Evolutionary conservation across 139 green algal genomes (phyloP).

Genomic region (Micractinium conductrix): DNA sequence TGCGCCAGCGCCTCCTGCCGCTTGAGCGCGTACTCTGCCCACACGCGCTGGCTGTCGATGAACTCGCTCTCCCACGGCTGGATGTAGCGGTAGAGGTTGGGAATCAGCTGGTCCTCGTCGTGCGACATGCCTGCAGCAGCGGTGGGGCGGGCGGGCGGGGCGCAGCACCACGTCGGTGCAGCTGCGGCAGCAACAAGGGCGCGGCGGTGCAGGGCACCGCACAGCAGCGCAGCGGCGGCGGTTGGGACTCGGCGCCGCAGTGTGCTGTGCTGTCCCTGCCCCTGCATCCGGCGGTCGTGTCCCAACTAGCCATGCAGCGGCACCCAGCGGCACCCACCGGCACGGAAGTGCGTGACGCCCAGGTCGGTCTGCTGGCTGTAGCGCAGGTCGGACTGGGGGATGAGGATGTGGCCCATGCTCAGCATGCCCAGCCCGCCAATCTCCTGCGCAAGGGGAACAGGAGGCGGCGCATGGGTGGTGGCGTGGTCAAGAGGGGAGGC

Average conservation of each 20-base stretch:
- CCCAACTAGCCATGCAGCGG: neutral
- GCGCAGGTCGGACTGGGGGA: slow-evolving; percentile 82
- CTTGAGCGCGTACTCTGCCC: slow-evolving; percentile 99
- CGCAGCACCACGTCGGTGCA: too few relatives aligned
- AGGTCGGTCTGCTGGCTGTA: slow-evolving; percentile 92
- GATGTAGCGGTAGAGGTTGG: slow-evolving; percentile 98
- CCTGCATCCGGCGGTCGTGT: too few relatives aligned
- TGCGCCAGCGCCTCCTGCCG: slow-evolving; percentile 84
- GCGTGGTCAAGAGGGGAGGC: neutral
- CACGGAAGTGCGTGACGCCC: slow-evolving; percentile 98
- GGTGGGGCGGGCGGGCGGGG: too few relatives aligned
- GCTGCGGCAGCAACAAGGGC: too few relatives aligned
- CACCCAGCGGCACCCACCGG: slow-evolving; percentile 41
- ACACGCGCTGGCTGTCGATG: slow-evolving; percentile 97
- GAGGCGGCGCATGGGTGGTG: neutral
- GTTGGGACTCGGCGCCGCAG: too few relatives aligned
- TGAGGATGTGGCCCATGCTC: slow-evolving; percentile 99
- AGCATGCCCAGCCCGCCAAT: slow-evolving; percentile 99
- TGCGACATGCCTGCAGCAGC: slow-evolving; percentile 95
- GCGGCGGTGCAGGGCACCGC: too few relatives aligned
- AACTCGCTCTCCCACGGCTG: slow-evolving; percentile 99
- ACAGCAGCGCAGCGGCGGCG: too few relatives aligned
- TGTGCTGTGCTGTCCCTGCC: too few relatives aligned
- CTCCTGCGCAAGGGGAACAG: slow-evolving; percentile 61
- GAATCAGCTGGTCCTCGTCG: slow-evolving; percentile 99